These are phyloP conservation scores for Polytolypa hystricis DNA, from an alignment of 2,329 filamentous ascomycete genomes.

Conservation along the genomic window DNA sequence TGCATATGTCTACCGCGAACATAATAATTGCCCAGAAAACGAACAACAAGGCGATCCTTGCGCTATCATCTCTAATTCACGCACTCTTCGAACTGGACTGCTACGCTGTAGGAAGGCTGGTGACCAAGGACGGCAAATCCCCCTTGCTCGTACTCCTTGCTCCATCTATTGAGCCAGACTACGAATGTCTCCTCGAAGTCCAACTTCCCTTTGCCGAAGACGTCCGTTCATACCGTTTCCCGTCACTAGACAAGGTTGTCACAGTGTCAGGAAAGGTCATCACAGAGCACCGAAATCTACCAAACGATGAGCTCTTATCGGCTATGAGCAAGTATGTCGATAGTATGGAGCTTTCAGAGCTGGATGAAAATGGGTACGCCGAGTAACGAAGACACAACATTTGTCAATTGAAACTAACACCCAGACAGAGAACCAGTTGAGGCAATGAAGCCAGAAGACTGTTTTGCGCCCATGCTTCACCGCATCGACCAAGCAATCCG, in stretches of 20 bases:
- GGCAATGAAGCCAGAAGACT: slow-evolving; percentile 67
- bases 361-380: slow-evolving; percentile 62
- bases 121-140: slow-evolving; percentile 70
- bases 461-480: slow-evolving; percentile 77
- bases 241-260: slow-evolving; percentile 74
- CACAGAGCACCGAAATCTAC: slow-evolving; percentile 73
- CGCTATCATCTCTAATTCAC: slow-evolving; percentile 80
- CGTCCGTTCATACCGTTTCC: slow-evolving; percentile 79
- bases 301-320: slow-evolving; percentile 58
- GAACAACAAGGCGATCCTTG: slow-evolving; percentile 73
- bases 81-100: slow-evolving; percentile 75
- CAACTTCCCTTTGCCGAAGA: slow-evolving; percentile 92
- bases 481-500: slow-evolving; percentile 78
- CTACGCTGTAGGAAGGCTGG: slow-evolving; percentile 76
- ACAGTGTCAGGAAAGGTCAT: slow-evolving; percentile 75
- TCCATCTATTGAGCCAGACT: slow-evolving; percentile 64
- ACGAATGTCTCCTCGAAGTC: slow-evolving; percentile 80
- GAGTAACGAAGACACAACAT: neutral
- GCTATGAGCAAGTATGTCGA: slow-evolving; percentile 91
- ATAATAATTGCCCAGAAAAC: slow-evolving; percentile 65
- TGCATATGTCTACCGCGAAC: slow-evolving; percentile 72
- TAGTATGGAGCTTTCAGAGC: slow-evolving; percentile 71
- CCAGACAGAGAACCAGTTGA: slow-evolving; percentile 44
- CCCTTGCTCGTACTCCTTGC: slow-evolving; percentile 68
- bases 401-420: slow-evolving; percentile 9